These are phyloP conservation scores for Echria macrotheca DNA, from an alignment of 495 filamentous ascomycete genomes.

Conservation along the genomic window DNA sequence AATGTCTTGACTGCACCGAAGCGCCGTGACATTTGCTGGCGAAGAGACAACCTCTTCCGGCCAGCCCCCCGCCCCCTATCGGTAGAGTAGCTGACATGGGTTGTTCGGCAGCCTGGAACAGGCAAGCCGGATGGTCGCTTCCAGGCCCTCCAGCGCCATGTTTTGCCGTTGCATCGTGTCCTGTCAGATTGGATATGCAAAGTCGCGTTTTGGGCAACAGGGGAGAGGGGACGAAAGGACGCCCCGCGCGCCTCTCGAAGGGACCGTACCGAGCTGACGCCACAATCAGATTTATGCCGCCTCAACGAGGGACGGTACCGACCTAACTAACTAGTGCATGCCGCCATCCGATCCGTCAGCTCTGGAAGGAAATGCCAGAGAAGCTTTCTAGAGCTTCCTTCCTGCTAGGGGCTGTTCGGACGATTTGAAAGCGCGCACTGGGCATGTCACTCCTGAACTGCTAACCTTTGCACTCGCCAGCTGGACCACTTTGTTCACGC, in stretches of 20 bases:
- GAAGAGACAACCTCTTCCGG: slow-evolving; percentile 11
- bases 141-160: slow-evolving; percentile 10
- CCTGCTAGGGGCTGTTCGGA: slow-evolving; percentile 3
- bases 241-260: no score
- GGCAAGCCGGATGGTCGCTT: slow-evolving; percentile 16
- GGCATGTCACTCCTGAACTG: no score
- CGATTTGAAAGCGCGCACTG: neutral
- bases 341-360: neutral
- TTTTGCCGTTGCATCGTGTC: slow-evolving; percentile 15
- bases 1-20: no score
- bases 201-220: neutral
- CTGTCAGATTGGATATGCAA: slow-evolving; percentile 5
- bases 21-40: neutral
- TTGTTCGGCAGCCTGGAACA: slow-evolving; percentile 15
- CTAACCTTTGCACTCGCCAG: no score
- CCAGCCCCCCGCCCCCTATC: slow-evolving; percentile 1
- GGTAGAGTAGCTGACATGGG: slow-evolving; percentile 6
- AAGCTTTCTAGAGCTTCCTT: slow-evolving; percentile 14
- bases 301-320: neutral
- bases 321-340: no score
- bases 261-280: neutral
- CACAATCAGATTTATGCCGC: neutral
- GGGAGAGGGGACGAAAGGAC: neutral
- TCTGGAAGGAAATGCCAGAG: neutral
- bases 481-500: no score